These are phyloP conservation scores for Pythium aristosporum DNA, from an alignment of 352 stramenopile genomes.

Conservation along the genomic window DNA sequence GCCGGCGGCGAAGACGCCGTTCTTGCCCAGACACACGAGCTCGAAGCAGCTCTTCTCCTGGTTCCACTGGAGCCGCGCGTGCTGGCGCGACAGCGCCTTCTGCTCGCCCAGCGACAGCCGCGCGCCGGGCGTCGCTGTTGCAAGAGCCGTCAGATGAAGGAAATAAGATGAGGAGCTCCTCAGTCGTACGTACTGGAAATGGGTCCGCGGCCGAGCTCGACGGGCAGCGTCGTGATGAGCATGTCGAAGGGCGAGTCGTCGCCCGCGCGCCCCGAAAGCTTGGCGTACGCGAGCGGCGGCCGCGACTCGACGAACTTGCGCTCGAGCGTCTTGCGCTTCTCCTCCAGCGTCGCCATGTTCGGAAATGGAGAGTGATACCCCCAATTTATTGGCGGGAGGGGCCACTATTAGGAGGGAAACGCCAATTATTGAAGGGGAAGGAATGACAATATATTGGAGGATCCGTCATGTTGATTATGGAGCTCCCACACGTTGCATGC, in stretches of 20 bases:
- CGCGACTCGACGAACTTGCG: slow-evolving; percentile 75
- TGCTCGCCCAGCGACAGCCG: slow-evolving; percentile 74
- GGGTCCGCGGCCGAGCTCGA: slow-evolving; percentile 65
- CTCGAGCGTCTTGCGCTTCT: slow-evolving; percentile 78
- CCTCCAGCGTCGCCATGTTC: slow-evolving; percentile 39
- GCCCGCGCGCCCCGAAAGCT: slow-evolving; percentile 57
- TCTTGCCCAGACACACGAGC: slow-evolving; percentile 78
- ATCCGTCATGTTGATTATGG: too few species aligned
- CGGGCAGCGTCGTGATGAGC: slow-evolving; percentile 74
- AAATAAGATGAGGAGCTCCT: not conserved
- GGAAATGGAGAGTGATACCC: not conserved
- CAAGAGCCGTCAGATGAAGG: not conserved
- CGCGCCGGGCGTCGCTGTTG: slow-evolving; percentile 35
- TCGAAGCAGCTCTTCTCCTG: slow-evolving; percentile 73
- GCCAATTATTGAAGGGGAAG: not conserved
- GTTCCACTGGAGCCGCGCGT: slow-evolving; percentile 82
- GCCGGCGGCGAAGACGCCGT: slow-evolving; percentile 71
- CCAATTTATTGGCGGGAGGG: slow-evolving; percentile 7
- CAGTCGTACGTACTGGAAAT: slow-evolving; percentile 30
- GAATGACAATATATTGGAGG: not conserved
- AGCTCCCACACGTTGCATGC: too few species aligned
- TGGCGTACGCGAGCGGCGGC: slow-evolving; percentile 78
- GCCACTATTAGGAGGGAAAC: not conserved
- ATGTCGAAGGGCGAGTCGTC: slow-evolving; percentile 72
- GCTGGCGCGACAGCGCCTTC: slow-evolving; percentile 73